Percentiles rank a stretch among this genome's conserved stretches.
Conservation (phyloP, 352 stramenopile genomes). For the Pythium volutum region DNA sequence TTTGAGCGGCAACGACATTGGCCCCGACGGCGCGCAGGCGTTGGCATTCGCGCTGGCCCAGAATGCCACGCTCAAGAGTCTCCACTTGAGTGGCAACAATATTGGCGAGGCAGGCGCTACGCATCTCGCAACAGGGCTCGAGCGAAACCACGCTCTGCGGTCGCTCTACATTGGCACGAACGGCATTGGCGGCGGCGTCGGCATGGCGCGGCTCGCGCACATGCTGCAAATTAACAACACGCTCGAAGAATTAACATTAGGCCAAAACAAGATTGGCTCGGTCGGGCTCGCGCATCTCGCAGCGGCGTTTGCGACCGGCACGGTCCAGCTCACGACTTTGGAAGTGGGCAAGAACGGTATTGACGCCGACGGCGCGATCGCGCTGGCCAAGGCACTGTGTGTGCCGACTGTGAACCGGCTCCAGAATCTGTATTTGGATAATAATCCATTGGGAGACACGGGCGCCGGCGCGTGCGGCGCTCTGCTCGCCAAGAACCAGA, state of each 20-base stretch:
- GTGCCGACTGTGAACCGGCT: slow-evolving; percentile 34
- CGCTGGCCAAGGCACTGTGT: slow-evolving; percentile 66
- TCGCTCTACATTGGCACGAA: slow-evolving; percentile 81
- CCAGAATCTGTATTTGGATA: slow-evolving; percentile 84
- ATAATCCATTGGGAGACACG: slow-evolving; percentile 79
- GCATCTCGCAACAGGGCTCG: slow-evolving; percentile 48
- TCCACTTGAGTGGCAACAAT: slow-evolving; percentile 83
- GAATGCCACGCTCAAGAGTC: slow-evolving; percentile 57
- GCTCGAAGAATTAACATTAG: slow-evolving; percentile 70
- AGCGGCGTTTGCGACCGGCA: slow-evolving; percentile 48
- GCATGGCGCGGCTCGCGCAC: slow-evolving; percentile 55
- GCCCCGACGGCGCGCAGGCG: slow-evolving; percentile 41
- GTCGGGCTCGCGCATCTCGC: slow-evolving; percentile 57
- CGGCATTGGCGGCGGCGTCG: slow-evolving; percentile 54
- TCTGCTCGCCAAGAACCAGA: slow-evolving; percentile 64
- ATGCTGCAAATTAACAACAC: slow-evolving; percentile 54
- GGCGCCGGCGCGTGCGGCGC: slow-evolving; percentile 65
- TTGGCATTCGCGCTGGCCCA: slow-evolving; percentile 46
- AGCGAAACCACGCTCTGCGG: slow-evolving; percentile 45
- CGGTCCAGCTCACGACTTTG: slow-evolving; percentile 56
- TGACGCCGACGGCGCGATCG: slow-evolving; percentile 60
- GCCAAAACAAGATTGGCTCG: slow-evolving; percentile 74
- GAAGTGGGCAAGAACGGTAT: slow-evolving; percentile 81
- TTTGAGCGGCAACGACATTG: slow-evolving; percentile 80
- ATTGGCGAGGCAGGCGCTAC: slow-evolving; percentile 71